Percentiles rank a stretch among this genome's conserved stretches.
phyloP scores from a whole-genome alignment of 305 asterid genomes.

The Withania somnifera region DNA sequence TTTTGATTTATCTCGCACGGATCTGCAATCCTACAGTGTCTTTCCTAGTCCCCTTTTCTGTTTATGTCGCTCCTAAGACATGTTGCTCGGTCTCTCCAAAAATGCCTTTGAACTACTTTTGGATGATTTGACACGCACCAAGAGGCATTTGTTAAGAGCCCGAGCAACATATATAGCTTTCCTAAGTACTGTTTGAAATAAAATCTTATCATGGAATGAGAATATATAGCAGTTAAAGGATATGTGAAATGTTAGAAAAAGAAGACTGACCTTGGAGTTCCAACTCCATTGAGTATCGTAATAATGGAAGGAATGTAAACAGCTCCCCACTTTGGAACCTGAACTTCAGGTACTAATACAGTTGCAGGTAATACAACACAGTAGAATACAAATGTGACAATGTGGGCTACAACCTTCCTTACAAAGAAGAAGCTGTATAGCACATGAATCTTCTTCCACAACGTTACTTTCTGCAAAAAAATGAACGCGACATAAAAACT shows the following conservation, averaged over 20 bases:
- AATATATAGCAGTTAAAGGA: neutral
- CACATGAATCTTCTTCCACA: constrained; percentile 21
- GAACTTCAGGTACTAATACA: constrained; percentile 19
- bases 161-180: neutral
- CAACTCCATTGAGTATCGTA: constrained; percentile 20
- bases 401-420: constrained; percentile 17
- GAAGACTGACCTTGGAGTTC: constrained; percentile 17
- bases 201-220: neutral
- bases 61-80: neutral
- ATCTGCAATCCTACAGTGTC: neutral
- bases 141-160: neutral
- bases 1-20: neutral
- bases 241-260: neutral
- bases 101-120: neutral
- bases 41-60: neutral
- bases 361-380: constrained; percentile 21
- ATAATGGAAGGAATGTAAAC: constrained; percentile 21
- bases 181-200: neutral
- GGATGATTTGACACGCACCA: neutral
- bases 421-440: constrained; percentile 25
- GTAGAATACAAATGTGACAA: constrained; percentile 17
- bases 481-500: neutral
- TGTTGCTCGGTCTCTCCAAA: neutral
- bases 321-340: constrained; percentile 22
- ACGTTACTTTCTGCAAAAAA: constrained; percentile 15